Conservation (phyloP, 192 early-diverging fungal species). For the Coemansia sp. region DNA sequence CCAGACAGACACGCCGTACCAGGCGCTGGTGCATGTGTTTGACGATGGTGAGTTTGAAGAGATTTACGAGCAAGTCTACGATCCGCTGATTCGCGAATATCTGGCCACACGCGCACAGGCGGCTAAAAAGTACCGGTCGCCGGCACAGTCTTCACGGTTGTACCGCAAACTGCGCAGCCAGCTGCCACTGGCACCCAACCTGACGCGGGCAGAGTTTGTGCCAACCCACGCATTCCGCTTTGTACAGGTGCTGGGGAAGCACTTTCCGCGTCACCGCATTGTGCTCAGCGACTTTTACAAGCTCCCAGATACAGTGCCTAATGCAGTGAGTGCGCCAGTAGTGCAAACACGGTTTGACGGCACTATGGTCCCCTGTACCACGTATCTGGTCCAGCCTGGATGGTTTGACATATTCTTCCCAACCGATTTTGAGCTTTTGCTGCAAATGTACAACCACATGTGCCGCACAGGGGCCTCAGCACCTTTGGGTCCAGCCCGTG, state of each 20-base stretch:
- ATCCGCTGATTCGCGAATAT: slow-evolving; percentile 74
- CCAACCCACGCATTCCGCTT: slow-evolving; percentile 80
- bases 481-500: slow-evolving; percentile 29
- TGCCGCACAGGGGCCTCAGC: slow-evolving; percentile 47
- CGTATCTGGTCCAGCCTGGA: slow-evolving; percentile 95
- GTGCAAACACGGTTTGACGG: slow-evolving; percentile 91
- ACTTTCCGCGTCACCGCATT: slow-evolving; percentile 85
- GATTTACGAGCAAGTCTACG: slow-evolving; percentile 74
- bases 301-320: slow-evolving; percentile 76
- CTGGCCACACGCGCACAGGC: slow-evolving; percentile 47
- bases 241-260: slow-evolving; percentile 68
- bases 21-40: slow-evolving; percentile 80
- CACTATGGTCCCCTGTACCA: slow-evolving; percentile 91
- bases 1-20: slow-evolving; percentile 66
- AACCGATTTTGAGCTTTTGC: slow-evolving; percentile 87
- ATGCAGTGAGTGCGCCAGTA: slow-evolving; percentile 81
- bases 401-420: slow-evolving; percentile 99
- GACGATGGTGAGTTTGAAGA: slow-evolving; percentile 83
- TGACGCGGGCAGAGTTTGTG: slow-evolving; percentile 83
- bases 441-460: slow-evolving; percentile 70
- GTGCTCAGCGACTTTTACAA: slow-evolving; percentile 86
- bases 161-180: slow-evolving; percentile 57
- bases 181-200: slow-evolving; percentile 82
- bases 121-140: slow-evolving; percentile 57
- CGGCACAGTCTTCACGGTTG: slow-evolving; percentile 54